Conservation (phyloP, 139 green algal genomes). For the Trebouxia sp. region DNA sequence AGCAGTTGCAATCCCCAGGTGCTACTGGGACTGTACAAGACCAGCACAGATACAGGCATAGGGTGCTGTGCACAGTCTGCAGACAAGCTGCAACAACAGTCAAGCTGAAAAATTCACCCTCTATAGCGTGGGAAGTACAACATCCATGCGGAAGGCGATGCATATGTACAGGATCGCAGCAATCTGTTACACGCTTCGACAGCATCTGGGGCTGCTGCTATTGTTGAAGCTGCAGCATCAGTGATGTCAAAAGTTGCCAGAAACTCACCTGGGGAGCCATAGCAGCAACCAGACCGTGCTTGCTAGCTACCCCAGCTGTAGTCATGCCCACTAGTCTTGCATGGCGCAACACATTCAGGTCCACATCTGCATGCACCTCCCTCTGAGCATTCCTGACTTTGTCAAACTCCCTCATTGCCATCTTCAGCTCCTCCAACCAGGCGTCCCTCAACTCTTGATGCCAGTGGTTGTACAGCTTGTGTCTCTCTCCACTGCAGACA, state of each 20-base stretch:
- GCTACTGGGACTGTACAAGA: too few relatives aligned
- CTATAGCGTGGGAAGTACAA: too few relatives aligned
- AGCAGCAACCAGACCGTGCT: slow-evolving; percentile 50
- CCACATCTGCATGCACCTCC: slow-evolving; percentile 19
- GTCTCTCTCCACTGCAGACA: neutral
- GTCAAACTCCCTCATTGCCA: slow-evolving; percentile 32
- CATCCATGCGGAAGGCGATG: too few relatives aligned
- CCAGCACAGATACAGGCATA: too few relatives aligned
- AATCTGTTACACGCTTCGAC: too few relatives aligned
- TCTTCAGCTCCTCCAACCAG: neutral
- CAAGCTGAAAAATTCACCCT: too few relatives aligned
- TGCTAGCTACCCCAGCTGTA: slow-evolving; percentile 56
- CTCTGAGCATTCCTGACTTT: slow-evolving; percentile 39
- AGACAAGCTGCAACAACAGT: too few relatives aligned
- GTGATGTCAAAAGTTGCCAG: neutral
- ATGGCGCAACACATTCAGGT: slow-evolving; percentile 41
- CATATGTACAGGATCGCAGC: too few relatives aligned
- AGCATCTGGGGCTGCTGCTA: neutral
- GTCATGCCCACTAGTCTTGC: slow-evolving; percentile 74
- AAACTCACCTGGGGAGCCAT: slow-evolving; percentile 39
- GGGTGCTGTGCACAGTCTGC: too few relatives aligned
- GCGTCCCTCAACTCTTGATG: neutral
- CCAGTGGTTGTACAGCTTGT: neutral
- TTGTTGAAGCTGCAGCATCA: neutral
- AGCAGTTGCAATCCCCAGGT: too few relatives aligned